Evolutionary conservation across 768 basidiomycete species (phyloP).

Genomic region (Pulveroboletus sp.): DNA sequence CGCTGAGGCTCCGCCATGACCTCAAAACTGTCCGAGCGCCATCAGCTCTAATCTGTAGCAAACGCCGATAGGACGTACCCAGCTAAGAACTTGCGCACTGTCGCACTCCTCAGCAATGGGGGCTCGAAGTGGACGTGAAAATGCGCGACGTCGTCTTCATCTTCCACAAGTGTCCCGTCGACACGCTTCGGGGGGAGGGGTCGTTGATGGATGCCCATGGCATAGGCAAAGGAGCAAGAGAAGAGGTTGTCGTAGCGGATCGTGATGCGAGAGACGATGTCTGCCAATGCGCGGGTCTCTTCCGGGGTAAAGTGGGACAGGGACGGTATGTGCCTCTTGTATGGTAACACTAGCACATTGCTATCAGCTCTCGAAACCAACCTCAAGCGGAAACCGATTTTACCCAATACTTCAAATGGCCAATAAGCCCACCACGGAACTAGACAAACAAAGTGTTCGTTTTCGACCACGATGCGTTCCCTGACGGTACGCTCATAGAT

Average conservation of each 20-base stretch:
- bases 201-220: slow-evolving; percentile 91
- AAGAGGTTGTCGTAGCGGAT: slow-evolving; percentile 77
- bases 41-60: neutral
- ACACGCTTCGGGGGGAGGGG: slow-evolving; percentile 45
- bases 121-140: slow-evolving; percentile 86
- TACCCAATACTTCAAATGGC: slow-evolving; percentile 83
- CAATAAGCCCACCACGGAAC: slow-evolving; percentile 96
- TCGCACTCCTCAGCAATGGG: slow-evolving; percentile 76
- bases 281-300: slow-evolving; percentile 63
- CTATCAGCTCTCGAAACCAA: slow-evolving; percentile 1
- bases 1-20: slow-evolving; percentile 88
- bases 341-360: slow-evolving; percentile 56
- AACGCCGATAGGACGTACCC: slow-evolving; percentile 47
- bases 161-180: slow-evolving; percentile 26
- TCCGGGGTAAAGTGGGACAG: slow-evolving; percentile 52
- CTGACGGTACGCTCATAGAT: slow-evolving; percentile 53
- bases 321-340: slow-evolving; percentile 73
- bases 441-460: slow-evolving; percentile 74
- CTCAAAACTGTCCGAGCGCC: slow-evolving; percentile 56
- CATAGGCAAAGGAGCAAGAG: slow-evolving; percentile 85
- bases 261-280: slow-evolving; percentile 59
- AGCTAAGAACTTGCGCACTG: slow-evolving; percentile 83
- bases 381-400: slow-evolving; percentile 8
- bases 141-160: slow-evolving; percentile 60
- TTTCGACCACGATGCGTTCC: slow-evolving; percentile 64